Evolutionary conservation across 2,329 filamentous ascomycete genomes (phyloP), one percentile per base, ranked within the genome.

Genomic region (Coniochaeta prunicola): DNA sequence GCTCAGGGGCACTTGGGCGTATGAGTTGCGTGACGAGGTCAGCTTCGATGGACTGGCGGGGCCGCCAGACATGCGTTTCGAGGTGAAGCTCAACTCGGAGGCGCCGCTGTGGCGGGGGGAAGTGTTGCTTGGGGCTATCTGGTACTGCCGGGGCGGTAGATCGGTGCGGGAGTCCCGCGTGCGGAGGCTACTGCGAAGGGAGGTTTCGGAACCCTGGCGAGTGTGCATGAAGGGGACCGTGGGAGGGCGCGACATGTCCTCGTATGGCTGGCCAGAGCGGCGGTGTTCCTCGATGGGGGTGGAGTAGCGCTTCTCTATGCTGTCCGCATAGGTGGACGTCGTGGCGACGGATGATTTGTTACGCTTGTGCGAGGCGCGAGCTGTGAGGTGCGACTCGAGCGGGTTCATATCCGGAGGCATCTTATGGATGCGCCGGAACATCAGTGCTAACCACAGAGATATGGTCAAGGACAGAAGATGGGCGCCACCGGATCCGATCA

Each of bases 321-420:
- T 76, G 2, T 80, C 76, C 17, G 67, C 67, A 58, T 71, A 64
- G 10, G 74, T 80, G 63, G 73, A 75, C 7, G 70, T 69, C 2
- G 78, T 83, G 4, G 77, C 74, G 30, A 83, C 67, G 1, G 81
- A 84, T 1, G 80, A 82, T 71, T 83, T 84, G 71, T 90, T 92
- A 68, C 89, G 85, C 77, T 92, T 92, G 74, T 96, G 91, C 40
- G 40, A 45, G 59, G 74, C 76, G 26, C 87, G 84, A 12, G 90
- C 86, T 1, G 92, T 97, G 59, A 96, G 76, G 67, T 93, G 87
- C 64, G 90, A 85, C 70, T 97, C 92, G 15, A 97, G 80, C 1
- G 93, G 93, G 70, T 97, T 97, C 89, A 96, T 91, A 68, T 97
- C 93, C 0, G 93, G 92, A 6, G 93, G 93, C 70, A 97, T 81